Percentiles rank a stretch among this genome's conserved stretches.
phyloP scores from a whole-genome alignment of 148 eudicot genomes.

The Hydrangea macrophylla region DNA sequence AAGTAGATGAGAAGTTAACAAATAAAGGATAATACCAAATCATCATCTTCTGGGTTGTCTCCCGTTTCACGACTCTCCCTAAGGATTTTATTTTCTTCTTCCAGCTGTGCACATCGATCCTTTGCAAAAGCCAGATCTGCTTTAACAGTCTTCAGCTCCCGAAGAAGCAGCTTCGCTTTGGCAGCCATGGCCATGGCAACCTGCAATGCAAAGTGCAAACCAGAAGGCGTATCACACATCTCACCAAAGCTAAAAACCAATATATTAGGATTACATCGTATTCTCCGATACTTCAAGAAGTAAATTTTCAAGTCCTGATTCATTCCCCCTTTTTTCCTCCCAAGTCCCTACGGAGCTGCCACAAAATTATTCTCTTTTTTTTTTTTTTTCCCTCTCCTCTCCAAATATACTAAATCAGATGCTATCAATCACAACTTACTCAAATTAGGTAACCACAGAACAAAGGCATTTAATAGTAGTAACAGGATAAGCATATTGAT shows the following conservation, averaged over 20 bases:
- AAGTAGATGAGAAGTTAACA: too few species aligned
- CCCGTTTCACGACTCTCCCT: constrained; percentile 72
- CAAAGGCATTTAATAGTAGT: background rate
- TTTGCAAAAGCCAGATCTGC: constrained; percentile 90
- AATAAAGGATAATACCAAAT: constrained; percentile 40
- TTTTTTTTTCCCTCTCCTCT: too few species aligned
- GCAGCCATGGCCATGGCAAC: constrained; percentile 94
- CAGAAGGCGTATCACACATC: constrained; percentile 21
- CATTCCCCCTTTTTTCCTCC: background rate
- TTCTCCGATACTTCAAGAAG: background rate
- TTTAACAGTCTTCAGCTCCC: constrained; percentile 88
- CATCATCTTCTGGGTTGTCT: constrained; percentile 73
- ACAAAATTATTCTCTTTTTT: background rate
- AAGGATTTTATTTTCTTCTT: constrained; percentile 73
- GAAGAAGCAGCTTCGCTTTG: constrained; percentile 75
- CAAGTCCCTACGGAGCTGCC: background rate
- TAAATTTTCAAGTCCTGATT: background rate
- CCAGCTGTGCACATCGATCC: constrained; percentile 86
- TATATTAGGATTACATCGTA: background rate
- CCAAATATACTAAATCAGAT: background rate
- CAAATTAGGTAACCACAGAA: background rate
- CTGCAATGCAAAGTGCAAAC: constrained; percentile 37
- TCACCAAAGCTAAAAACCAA: background rate
- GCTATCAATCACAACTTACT: background rate
- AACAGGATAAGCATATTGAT: background rate